phyloP scores from a whole-genome alignment of 768 basidiomycete species.

The Termitomyces sp. region DNA sequence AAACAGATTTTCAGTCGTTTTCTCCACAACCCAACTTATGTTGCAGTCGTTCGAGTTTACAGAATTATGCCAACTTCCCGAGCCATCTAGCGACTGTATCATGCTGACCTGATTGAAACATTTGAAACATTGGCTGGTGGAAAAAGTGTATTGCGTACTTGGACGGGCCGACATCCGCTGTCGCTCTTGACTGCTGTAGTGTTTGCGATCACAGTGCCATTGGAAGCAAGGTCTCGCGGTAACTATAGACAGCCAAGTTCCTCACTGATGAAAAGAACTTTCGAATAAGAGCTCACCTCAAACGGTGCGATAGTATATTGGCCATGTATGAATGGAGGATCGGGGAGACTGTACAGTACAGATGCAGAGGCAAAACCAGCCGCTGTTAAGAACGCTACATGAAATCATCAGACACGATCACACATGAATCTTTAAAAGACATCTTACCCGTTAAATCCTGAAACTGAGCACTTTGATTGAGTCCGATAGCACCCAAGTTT shows the following conservation, averaged over 20 bases:
- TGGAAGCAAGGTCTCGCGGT: slow-evolving; percentile 31
- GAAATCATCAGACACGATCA: background rate
- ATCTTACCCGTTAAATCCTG: slow-evolving; percentile 44
- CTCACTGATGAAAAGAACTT: background rate
- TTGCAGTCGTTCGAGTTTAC: slow-evolving; percentile 37
- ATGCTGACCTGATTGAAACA: slow-evolving; percentile 32
- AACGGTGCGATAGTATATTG: slow-evolving; percentile 47
- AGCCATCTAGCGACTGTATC: slow-evolving; percentile 23
- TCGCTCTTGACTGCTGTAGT: slow-evolving; percentile 46
- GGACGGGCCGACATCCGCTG: slow-evolving; percentile 38
- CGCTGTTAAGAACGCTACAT: slow-evolving; percentile 47
- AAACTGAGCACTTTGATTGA: slow-evolving; percentile 45
- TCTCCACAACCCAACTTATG: slow-evolving; percentile 37
- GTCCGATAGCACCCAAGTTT: slow-evolving; percentile 34
- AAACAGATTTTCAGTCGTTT: slow-evolving; percentile 37
- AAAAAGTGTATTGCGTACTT: slow-evolving; percentile 24
- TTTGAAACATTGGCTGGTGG: background rate
- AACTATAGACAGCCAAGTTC: slow-evolving; percentile 24
- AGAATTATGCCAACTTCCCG: slow-evolving; percentile 41
- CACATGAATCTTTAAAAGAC: background rate
- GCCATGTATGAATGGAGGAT: slow-evolving; percentile 43
- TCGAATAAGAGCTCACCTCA: slow-evolving; percentile 27
- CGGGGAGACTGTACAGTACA: slow-evolving; percentile 41
- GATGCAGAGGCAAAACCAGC: slow-evolving; percentile 53
- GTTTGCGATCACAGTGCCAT: slow-evolving; percentile 48